phyloP scores from a whole-genome alignment of 2,329 filamentous ascomycete genomes.

The Fusarium sp. region DNA sequence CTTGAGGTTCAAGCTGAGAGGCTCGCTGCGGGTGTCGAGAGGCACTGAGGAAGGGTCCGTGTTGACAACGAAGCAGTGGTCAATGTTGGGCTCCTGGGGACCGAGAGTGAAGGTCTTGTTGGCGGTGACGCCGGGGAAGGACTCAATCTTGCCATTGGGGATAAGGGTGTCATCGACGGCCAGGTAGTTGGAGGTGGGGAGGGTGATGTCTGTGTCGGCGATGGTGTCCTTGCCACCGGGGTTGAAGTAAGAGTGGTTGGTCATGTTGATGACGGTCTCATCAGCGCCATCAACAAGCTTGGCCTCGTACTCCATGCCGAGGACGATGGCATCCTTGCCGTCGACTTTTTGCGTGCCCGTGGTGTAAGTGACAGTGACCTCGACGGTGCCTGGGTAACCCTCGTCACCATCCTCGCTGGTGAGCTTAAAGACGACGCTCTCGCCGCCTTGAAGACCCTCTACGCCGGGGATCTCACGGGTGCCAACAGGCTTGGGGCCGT shows the following conservation, averaged over 20 bases:
- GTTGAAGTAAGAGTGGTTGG: slow-evolving; percentile 91
- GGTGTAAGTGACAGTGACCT: slow-evolving; percentile 82
- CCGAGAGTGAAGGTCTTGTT: slow-evolving; percentile 78
- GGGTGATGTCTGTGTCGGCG: slow-evolving; percentile 72
- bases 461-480: slow-evolving; percentile 61
- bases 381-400: slow-evolving; percentile 87
- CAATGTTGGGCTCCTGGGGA: slow-evolving; percentile 77
- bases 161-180: slow-evolving; percentile 79
- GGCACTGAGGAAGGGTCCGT: slow-evolving; percentile 68
- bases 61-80: slow-evolving; percentile 90
- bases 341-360: slow-evolving; percentile 72
- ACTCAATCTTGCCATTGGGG: slow-evolving; percentile 73
- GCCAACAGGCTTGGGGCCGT: slow-evolving; percentile 74
- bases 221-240: slow-evolving; percentile 64
- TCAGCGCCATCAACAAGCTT: slow-evolving; percentile 80
- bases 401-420: slow-evolving; percentile 84
- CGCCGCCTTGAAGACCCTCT: slow-evolving; percentile 66
- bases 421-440: slow-evolving; percentile 73
- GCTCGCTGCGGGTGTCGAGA: slow-evolving; percentile 71
- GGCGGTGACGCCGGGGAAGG: slow-evolving; percentile 73
- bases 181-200: slow-evolving; percentile 73
- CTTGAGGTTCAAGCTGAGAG: slow-evolving; percentile 74
- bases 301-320: slow-evolving; percentile 91
- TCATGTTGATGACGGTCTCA: slow-evolving; percentile 93
- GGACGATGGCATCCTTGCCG: slow-evolving; percentile 73